Evolutionary conservation across 2,329 filamentous ascomycete genomes (phyloP).

Genomic region (Berkeleyomyces basicola): DNA sequence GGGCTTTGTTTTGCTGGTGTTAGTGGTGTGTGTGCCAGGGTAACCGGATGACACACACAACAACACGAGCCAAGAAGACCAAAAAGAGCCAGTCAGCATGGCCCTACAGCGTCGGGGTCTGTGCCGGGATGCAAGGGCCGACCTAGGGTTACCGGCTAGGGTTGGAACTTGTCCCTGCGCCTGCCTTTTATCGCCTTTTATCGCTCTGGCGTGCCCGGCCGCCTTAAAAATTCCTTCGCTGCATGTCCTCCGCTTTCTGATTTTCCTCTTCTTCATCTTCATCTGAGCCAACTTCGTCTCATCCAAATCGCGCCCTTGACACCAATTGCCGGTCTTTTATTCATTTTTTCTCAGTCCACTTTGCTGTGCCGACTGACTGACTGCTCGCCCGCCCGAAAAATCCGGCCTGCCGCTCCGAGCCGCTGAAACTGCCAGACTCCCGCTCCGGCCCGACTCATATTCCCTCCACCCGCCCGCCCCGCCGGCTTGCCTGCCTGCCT

Average conservation of each 20-base stretch:
- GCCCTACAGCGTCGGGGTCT: too few relatives aligned
- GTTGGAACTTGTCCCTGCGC: too few relatives aligned
- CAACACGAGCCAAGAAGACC: too few relatives aligned
- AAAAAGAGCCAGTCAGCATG: too few relatives aligned
- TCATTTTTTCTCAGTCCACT: neutral
- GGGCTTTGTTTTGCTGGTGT: too few relatives aligned
- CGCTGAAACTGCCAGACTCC: constrained; percentile 12
- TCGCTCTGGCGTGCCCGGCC: neutral
- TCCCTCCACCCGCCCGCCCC: constrained; percentile 6
- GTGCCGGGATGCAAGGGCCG: too few relatives aligned
- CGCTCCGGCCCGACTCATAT: constrained; percentile 15
- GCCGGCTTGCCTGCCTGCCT: constrained; percentile 2
- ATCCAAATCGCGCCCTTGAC: neutral
- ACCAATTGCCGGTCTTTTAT: neutral
- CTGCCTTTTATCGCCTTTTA: neutral
- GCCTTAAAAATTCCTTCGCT: constrained; percentile 12
- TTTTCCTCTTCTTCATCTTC: constrained; percentile 13
- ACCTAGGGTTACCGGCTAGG: too few relatives aligned
- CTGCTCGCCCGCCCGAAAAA: too few relatives aligned
- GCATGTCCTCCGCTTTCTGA: constrained; percentile 15
- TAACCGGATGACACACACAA: too few relatives aligned
- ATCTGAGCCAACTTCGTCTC: neutral
- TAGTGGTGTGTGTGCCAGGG: too few relatives aligned
- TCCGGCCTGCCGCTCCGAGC: neutral
- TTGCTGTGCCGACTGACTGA: constrained; percentile 1